Conservation (phyloP, 176 grass and related monocot species). For the Cenchrus americanus region DNA sequence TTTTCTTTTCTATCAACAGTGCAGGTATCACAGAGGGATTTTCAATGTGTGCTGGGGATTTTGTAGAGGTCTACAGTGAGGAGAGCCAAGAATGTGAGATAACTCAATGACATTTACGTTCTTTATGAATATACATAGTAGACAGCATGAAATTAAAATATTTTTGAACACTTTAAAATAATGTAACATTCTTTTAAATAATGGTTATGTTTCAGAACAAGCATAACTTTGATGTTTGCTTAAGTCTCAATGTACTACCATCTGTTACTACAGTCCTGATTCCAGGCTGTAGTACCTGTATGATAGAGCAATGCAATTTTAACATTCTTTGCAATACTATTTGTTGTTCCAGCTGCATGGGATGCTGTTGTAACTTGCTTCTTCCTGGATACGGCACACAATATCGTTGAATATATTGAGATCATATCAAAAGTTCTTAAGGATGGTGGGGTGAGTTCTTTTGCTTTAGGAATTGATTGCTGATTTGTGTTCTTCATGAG, state of each 20-base stretch:
- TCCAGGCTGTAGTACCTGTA: not conserved
- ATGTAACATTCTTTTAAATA: slow-evolving; percentile 6
- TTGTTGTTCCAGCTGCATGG: slow-evolving; percentile 75
- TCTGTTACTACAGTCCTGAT: slow-evolving; percentile 1
- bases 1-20: slow-evolving; percentile 55
- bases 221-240: slow-evolving; percentile 9
- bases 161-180: not conserved
- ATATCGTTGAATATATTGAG: slow-evolving; percentile 98
- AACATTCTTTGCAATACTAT: slow-evolving; percentile 17
- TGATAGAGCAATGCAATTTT: slow-evolving; percentile 21
- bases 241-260: not conserved
- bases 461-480: slow-evolving; percentile 22
- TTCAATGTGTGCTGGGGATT: slow-evolving; percentile 98
- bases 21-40: slow-evolving; percentile 94
- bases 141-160: slow-evolving; percentile 18
- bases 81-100: slow-evolving; percentile 89
- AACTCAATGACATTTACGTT: not conserved
- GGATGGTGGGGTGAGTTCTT: slow-evolving; percentile 78
- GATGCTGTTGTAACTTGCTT: slow-evolving; percentile 99
- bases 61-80: slow-evolving; percentile 97
- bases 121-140: slow-evolving; percentile 9
- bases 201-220: slow-evolving; percentile 30
- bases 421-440: slow-evolving; percentile 94
- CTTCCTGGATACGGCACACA: slow-evolving; percentile 93
- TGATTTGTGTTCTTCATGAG: slow-evolving; percentile 25